Evolutionary conservation across 441 rosid species (phyloP).

Genomic region (Populus trichocarpa): DNA sequence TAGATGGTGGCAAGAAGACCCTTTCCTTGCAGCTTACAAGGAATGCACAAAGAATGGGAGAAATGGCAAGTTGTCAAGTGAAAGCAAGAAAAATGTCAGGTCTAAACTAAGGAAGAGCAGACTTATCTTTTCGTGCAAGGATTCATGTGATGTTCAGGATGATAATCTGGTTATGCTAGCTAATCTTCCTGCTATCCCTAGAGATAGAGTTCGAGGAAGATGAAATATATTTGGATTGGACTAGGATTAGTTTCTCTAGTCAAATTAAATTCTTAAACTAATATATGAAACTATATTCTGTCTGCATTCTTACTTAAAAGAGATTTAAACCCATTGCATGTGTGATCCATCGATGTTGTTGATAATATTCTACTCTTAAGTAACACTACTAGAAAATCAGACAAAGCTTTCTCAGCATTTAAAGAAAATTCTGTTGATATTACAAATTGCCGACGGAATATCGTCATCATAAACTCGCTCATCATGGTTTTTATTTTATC

Average conservation of each 20-base stretch:
- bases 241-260: neutral
- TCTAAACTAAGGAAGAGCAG: constrained; percentile 20
- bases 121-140: constrained; percentile 45
- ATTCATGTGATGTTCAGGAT: constrained; percentile 42
- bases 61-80: constrained; percentile 15
- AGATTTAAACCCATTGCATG: neutral
- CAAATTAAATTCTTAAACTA: neutral
- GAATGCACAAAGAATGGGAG: constrained; percentile 40
- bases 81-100: constrained; percentile 17
- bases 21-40: constrained; percentile 57
- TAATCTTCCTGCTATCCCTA: constrained; percentile 41
- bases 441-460: too few relatives aligned
- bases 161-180: constrained; percentile 31
- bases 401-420: too few relatives aligned
- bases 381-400: too few relatives aligned
- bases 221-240: neutral
- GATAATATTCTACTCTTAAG: neutral
- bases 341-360: neutral
- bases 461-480: too few relatives aligned
- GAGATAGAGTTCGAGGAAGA: constrained; percentile 21
- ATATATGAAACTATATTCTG: neutral
- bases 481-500: too few relatives aligned
- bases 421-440: too few relatives aligned
- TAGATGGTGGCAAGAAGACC: constrained; percentile 46
- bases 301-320: neutral